phyloP scores from a whole-genome alignment of 371 early-diverging fungal genomes.

The Mortierella sp. region DNA sequence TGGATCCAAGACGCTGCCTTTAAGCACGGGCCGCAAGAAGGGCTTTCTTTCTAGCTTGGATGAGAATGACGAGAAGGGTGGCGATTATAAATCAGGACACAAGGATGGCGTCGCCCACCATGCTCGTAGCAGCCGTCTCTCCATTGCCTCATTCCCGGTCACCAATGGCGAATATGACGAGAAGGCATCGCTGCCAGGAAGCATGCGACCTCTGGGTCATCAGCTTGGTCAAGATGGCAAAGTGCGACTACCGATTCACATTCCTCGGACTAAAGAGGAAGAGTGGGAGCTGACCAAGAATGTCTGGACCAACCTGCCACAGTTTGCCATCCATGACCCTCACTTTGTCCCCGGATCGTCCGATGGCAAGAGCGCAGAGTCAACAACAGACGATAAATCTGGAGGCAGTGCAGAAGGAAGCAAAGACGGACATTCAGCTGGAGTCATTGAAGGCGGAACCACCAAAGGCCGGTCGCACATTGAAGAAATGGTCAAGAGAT shows the following conservation, averaged over 20 bases:
- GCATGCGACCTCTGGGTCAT: background rate
- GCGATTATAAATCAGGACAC: background rate
- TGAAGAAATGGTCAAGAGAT: conserved; percentile 41
- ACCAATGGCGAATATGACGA: conserved; percentile 27
- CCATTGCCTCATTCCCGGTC: conserved; percentile 29
- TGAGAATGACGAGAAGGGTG: conserved; percentile 24
- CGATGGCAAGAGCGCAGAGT: background rate
- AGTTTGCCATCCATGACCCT: conserved; percentile 44
- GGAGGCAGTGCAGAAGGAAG: background rate
- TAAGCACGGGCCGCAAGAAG: conserved; percentile 49
- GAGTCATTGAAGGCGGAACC: conserved; percentile 7
- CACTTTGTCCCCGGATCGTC: conserved; percentile 24
- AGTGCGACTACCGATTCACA: conserved; percentile 28
- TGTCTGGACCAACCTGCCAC: conserved; percentile 46
- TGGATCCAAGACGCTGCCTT: conserved; percentile 45
- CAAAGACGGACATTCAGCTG: conserved; percentile 19
- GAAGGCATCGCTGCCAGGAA: conserved; percentile 3
- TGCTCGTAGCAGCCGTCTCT: conserved; percentile 29
- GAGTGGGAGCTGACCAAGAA: conserved; percentile 57
- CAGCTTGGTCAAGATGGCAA: conserved; percentile 20
- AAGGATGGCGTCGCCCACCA: conserved; percentile 32
- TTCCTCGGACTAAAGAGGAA: conserved; percentile 38
- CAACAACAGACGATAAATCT: background rate
- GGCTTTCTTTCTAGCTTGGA: conserved; percentile 33
- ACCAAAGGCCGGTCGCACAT: conserved; percentile 33